phyloP scores from a whole-genome alignment of 129 eudicot species.

The Centella asiatica region DNA sequence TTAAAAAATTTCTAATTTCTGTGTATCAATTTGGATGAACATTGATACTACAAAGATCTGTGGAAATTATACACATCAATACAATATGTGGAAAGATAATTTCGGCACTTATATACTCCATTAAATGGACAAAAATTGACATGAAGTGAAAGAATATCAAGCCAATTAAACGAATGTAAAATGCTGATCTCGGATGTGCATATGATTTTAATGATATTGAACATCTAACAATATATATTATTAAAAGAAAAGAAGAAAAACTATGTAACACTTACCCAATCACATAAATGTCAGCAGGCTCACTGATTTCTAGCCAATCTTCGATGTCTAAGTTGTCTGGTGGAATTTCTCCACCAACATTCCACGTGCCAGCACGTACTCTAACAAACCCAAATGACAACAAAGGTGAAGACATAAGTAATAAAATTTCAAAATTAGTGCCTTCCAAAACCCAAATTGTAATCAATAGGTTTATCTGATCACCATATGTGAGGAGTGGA shows the following conservation, averaged over 20 bases:
- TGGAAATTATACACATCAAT: too few relatives aligned
- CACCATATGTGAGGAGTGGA: conserved; percentile 2
- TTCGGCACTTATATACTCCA: too few relatives aligned
- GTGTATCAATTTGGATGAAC: too few relatives aligned
- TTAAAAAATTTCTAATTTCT: too few relatives aligned
- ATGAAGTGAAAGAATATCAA: too few relatives aligned
- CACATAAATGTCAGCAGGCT: conserved; percentile 90
- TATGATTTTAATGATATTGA: not conserved
- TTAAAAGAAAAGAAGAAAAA: not conserved
- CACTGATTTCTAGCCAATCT: conserved; percentile 55
- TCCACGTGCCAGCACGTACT: conserved; percentile 86
- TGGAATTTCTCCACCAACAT: conserved; percentile 82
- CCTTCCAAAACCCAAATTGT: conserved; percentile 1
- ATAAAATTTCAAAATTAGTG: not conserved
- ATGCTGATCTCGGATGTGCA: not conserved
- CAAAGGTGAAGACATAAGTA: not conserved
- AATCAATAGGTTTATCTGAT: not conserved
- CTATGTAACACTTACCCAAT: conserved; percentile 51
- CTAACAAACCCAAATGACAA: conserved; percentile 28
- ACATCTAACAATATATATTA: too few relatives aligned
- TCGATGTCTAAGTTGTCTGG: conserved; percentile 68
- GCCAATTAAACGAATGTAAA: not conserved
- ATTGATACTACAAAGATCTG: too few relatives aligned
- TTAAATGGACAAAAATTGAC: too few relatives aligned
- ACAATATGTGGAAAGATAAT: too few relatives aligned